phyloP scores from a whole-genome alignment of 2,329 filamentous ascomycete species.

The Fusarium sp. region DNA sequence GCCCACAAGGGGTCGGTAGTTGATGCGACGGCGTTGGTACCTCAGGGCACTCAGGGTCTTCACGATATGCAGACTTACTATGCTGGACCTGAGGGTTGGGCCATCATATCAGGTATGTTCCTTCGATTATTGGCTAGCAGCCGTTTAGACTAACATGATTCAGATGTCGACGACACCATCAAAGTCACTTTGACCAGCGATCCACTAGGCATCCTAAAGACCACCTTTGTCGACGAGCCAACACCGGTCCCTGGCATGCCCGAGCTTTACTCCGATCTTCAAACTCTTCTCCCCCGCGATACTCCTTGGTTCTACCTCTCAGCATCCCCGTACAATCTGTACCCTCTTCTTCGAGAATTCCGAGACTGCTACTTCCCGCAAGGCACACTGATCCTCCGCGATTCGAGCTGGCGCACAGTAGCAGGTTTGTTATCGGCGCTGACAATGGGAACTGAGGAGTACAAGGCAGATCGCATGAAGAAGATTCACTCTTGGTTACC shows the following conservation, averaged over 20 bases:
- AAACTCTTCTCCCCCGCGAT: constrained; percentile 62
- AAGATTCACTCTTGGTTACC: constrained; percentile 86
- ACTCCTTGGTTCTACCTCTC: constrained; percentile 94
- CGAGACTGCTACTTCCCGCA: constrained; percentile 76
- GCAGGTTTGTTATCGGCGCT: constrained; percentile 82
- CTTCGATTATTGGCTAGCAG: fast-evolving
- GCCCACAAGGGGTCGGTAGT: constrained; percentile 59
- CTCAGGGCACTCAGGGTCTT: constrained; percentile 64
- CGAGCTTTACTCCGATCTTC: constrained; percentile 78
- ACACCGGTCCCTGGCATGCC: constrained; percentile 83
- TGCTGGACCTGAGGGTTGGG: constrained; percentile 83
- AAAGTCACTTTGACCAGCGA: constrained; percentile 88
- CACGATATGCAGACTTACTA: constrained; percentile 77
- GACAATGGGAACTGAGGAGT: constrained; percentile 83
- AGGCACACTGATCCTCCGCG: constrained; percentile 86
- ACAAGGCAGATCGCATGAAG: constrained; percentile 84
- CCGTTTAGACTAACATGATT: constrained; percentile 24
- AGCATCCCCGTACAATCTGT: constrained; percentile 93
- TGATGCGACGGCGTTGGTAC: constrained; percentile 62
- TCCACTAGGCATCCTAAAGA: constrained; percentile 81
- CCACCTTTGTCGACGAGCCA: constrained; percentile 84
- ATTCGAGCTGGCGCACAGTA: constrained; percentile 87
- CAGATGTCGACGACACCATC: constrained; percentile 95
- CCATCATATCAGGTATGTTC: constrained; percentile 75
- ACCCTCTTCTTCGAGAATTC: constrained; percentile 85